These are phyloP conservation scores for Penicillium macrosclerotiorum DNA, from an alignment of 495 filamentous ascomycete genomes.

Conservation along the genomic window DNA sequence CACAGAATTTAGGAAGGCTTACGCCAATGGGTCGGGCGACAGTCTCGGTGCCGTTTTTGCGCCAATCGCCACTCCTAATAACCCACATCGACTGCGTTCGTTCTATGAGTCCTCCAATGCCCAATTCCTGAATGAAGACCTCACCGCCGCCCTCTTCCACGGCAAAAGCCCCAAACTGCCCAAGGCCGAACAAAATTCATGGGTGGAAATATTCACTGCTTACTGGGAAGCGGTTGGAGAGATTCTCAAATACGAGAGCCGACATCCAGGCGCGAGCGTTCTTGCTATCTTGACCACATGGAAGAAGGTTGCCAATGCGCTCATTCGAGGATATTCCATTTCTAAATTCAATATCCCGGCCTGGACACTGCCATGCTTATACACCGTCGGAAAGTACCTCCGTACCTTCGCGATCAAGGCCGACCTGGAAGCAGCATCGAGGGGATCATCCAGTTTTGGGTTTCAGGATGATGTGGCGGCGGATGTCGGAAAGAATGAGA, in stretches of 20 bases:
- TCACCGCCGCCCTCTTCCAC: slow-evolving; percentile 62
- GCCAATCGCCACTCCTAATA: slow-evolving; percentile 56
- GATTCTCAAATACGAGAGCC: slow-evolving; percentile 55
- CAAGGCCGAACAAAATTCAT: slow-evolving; percentile 65
- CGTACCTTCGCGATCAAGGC: slow-evolving; percentile 85
- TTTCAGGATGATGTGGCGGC: slow-evolving; percentile 76
- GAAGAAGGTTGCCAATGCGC: slow-evolving; percentile 69
- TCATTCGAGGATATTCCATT: slow-evolving; percentile 74
- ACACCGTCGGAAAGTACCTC: slow-evolving; percentile 77
- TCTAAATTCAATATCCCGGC: slow-evolving; percentile 62
- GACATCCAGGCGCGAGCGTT: slow-evolving; percentile 56
- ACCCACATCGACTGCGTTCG: slow-evolving; percentile 55
- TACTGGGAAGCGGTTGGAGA: slow-evolving; percentile 81
- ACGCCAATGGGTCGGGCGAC: slow-evolving; percentile 56
- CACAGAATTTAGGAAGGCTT: slow-evolving; percentile 31
- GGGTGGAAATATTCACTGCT: slow-evolving; percentile 76
- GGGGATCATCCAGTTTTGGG: slow-evolving; percentile 35
- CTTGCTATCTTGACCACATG: slow-evolving; percentile 75
- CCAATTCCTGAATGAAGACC: slow-evolving; percentile 57
- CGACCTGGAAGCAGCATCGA: slow-evolving; percentile 54
- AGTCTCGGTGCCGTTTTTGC: slow-evolving; percentile 66
- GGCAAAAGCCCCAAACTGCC: slow-evolving; percentile 51
- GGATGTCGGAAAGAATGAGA: slow-evolving; percentile 69
- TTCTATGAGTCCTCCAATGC: slow-evolving; percentile 61
- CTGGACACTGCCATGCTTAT: slow-evolving; percentile 89